phyloP scores from a whole-genome alignment of 805 yeast species.

The Zygosaccharomyces siamensis region DNA sequence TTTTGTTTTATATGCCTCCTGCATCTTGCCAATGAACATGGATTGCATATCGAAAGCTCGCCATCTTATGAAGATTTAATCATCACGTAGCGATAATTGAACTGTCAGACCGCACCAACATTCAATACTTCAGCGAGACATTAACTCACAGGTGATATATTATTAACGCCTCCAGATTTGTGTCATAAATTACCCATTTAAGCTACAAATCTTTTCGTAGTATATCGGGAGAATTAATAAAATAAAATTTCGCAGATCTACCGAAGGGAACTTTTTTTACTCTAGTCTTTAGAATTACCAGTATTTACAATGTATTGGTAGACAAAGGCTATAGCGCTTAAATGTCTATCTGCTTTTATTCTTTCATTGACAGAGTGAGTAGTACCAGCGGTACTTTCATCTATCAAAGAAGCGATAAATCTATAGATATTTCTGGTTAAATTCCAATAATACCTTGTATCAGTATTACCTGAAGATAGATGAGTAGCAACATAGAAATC shows the following conservation, averaged over 20 bases:
- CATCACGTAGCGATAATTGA: constrained; percentile 12
- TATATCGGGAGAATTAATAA: background rate
- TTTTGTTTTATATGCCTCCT: constrained; percentile 78
- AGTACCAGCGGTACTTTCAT: constrained; percentile 23
- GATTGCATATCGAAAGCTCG: constrained; percentile 51
- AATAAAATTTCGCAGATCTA: background rate
- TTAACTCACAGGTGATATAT: background rate
- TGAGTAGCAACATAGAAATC: constrained; percentile 47
- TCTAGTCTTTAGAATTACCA: constrained; percentile 5
- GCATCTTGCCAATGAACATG: constrained; percentile 85
- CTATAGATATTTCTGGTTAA: constrained; percentile 53
- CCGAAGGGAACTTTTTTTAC: background rate
- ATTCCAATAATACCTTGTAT: constrained; percentile 55
- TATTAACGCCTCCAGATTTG: background rate
- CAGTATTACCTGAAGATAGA: constrained; percentile 66
- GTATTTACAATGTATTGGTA: constrained; percentile 43
- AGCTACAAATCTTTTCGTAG: background rate
- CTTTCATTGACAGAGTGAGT: constrained; percentile 65
- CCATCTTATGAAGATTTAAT: constrained; percentile 34
- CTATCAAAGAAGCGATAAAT: constrained; percentile 31
- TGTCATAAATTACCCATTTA: background rate
- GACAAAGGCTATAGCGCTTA: constrained; percentile 52
- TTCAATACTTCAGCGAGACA: background rate
- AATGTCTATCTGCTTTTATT: constrained; percentile 50
- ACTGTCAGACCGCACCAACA: background rate